Conservation (phyloP, 164 flowering plant genomes). For the Dillenia turbinata region DNA sequence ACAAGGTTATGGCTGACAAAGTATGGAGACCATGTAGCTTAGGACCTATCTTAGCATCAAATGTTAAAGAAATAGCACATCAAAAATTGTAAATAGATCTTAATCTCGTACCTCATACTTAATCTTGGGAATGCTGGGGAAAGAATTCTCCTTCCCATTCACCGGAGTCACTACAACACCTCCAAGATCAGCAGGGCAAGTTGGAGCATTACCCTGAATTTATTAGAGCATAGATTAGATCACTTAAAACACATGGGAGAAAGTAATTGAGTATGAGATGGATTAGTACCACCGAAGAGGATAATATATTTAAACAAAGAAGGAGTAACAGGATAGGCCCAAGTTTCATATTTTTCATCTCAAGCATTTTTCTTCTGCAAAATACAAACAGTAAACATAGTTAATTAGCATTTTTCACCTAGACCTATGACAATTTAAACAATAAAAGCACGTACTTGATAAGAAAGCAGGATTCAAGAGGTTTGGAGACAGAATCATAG, state of each 20-base stretch:
- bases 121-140: conserved; percentile 80
- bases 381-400: neutral
- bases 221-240: neutral
- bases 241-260: neutral
- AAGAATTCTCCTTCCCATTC: conserved; percentile 97
- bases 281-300: conserved; percentile 35
- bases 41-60: neutral
- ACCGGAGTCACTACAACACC: conserved; percentile 38
- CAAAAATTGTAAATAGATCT: neutral
- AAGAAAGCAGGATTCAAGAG: no score
- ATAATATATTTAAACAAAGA: conserved; percentile 27
- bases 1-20: no score
- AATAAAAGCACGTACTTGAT: no score
- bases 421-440: no score
- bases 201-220: conserved; percentile 47
- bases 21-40: neutral
- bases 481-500: no score
- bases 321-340: conserved; percentile 24
- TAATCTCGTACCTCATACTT: conserved; percentile 71
- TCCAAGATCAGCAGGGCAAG: conserved; percentile 76
- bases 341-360: conserved; percentile 25
- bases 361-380: conserved; percentile 15
- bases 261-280: neutral
- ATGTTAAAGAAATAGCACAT: no score
- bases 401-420: no score